Evolutionary conservation across 345 rosid genomes (phyloP), one percentile per base, ranked within the genome.

Genomic region (Melaleuca alternifolia): DNA sequence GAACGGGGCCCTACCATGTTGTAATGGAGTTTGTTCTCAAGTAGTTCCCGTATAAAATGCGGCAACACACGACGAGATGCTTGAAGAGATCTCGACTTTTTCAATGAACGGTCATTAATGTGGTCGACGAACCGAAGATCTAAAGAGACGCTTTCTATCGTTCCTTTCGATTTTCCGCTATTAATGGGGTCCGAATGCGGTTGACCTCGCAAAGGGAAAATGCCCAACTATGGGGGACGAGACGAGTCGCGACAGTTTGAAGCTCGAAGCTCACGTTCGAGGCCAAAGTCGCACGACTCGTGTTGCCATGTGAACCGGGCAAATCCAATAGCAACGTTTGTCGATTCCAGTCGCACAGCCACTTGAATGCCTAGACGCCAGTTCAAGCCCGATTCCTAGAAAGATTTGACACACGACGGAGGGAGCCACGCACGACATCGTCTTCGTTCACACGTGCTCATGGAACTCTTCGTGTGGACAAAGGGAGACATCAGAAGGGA

Each of bases 171-270:
- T 51, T 65, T 33, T 4, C 24, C 79, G 24, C 16, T 46, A 33
- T 65, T 33, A 8, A 33, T 33, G 46, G 24, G 46, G 10, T 65
- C 46, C 46, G 79, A 65, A 10, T 46, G 46, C 12, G 24, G 79
- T 46, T 18, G 79, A 33, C 24, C 12, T 13, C 2, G 26, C 79
- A 1, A 18, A 9, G 26, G 48, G 48, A 33, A 16, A 71, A 33
- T 10, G 26, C 7, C 46, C 48, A 37, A 37, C 11, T 0, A 3
- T 2, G 13, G 0, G 13, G 2, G 79, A 71, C 13, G 48, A 71
- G 48, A 71, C 13, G 48, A 71, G 48, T 16, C 79, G 18, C 3
- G 48, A 37, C 21, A 48, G 2, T 18, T 37, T 21, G 48, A 10
- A 18, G 81, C 26, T 71, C 48, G 11, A 0, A 62, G 11, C 77